Conservation (phyloP, 768 basidiomycete genomes). For the Rhodotorula graminis region DNA sequence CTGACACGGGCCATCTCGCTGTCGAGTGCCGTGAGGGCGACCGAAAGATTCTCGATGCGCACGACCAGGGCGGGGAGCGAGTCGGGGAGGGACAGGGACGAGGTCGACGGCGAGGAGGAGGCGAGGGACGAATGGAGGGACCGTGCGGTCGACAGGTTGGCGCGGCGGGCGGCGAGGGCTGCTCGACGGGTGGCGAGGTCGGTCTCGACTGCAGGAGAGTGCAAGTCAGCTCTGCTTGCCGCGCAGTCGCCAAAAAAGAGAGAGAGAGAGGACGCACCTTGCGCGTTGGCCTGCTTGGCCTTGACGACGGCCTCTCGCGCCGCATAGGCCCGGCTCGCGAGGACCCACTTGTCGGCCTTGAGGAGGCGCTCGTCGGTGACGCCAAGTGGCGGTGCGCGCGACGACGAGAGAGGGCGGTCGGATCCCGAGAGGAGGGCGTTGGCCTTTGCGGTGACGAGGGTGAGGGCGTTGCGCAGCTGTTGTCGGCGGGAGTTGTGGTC, state of each 20-base stretch:
- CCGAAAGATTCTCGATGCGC: background rate
- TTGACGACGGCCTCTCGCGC: conserved; percentile 8
- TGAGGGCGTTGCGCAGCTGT: conserved; percentile 22
- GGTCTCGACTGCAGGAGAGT: background rate
- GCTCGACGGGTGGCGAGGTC: background rate
- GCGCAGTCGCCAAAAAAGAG: too few relatives aligned
- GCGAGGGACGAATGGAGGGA: conserved; percentile 20
- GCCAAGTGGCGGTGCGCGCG: background rate
- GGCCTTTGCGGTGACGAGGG: conserved; percentile 14
- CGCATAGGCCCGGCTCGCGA: conserved; percentile 10
- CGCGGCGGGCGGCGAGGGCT: background rate
- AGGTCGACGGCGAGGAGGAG: background rate
- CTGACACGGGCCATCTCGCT: background rate
- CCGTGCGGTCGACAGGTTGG: conserved; percentile 25
- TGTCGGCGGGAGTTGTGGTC: conserved; percentile 19
- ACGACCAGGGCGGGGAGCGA: background rate
- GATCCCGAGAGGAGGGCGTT: conserved; percentile 8
- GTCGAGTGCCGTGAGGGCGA: background rate
- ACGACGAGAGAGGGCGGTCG: background rate
- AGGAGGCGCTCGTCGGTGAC: conserved; percentile 19
- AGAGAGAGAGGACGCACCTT: background rate
- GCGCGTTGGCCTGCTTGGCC: background rate
- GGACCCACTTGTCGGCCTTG: conserved; percentile 30
- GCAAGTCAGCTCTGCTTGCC: too few relatives aligned
- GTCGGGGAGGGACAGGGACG: conserved; percentile 1